A percentile compares a stretch with the other conserved stretches of the same genome.
Conservation (phyloP, 768 basidiomycete genomes). For the Rhizopogon roseolus region DNA sequence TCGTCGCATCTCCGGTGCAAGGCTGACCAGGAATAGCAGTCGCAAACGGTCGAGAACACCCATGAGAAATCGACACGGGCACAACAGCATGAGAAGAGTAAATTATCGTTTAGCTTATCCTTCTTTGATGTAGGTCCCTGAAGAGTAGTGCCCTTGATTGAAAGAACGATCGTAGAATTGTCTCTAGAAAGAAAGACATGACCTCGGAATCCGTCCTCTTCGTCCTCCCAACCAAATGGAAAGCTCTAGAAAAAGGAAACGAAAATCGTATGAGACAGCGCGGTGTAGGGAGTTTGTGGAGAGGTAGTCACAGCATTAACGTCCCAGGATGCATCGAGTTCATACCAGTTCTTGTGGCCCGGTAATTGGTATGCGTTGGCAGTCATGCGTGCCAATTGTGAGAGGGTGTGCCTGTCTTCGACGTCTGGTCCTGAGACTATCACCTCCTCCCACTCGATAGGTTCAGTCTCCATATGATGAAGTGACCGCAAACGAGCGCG, state of each 20-base stretch:
- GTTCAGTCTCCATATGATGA: conserved; percentile 42
- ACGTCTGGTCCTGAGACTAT: conserved; percentile 73
- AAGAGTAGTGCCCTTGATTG: conserved; percentile 88
- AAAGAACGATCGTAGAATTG: conserved; percentile 79
- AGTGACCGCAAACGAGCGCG: conserved; percentile 51
- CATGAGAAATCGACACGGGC: conserved; percentile 86
- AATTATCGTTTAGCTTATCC: conserved; percentile 91
- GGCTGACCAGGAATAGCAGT: conserved; percentile 58
- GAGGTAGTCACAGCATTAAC: conserved; percentile 30
- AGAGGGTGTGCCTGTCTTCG: conserved; percentile 72
- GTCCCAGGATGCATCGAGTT: conserved; percentile 74
- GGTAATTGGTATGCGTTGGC: conserved; percentile 86
- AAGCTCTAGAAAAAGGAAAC: conserved; percentile 48
- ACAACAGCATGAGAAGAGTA: conserved; percentile 91
- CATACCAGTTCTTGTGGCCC: conserved; percentile 74
- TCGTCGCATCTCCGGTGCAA: conserved; percentile 70
- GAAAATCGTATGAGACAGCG: conserved; percentile 2
- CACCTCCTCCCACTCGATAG: conserved; percentile 62
- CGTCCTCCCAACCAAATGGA: conserved; percentile 73
- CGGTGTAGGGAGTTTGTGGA: not conserved
- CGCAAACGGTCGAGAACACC: conserved; percentile 81
- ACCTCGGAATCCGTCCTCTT: conserved; percentile 76
- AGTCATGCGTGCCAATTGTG: conserved; percentile 81
- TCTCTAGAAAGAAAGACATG: conserved; percentile 79
- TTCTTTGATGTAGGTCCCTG: conserved; percentile 82